Evolutionary conservation across 1,284 basidiomycete genomes (phyloP).

Genomic region (Psilocybe mexicana): DNA sequence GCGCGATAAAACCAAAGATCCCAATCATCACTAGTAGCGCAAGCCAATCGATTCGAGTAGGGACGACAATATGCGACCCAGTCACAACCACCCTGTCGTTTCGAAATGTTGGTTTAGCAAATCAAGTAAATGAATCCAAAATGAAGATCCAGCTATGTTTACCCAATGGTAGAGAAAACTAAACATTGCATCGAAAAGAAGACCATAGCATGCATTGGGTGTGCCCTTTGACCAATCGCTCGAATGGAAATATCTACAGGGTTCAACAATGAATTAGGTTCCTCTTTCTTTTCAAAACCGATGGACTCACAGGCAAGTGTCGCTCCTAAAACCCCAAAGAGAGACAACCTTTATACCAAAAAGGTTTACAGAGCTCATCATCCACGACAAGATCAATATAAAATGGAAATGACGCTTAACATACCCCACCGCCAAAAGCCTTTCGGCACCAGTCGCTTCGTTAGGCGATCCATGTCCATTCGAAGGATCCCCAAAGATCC

Average conservation of each 20-base stretch:
- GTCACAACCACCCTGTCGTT: constrained; percentile 41
- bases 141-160: constrained; percentile 16
- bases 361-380: too few relatives aligned
- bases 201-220: constrained; percentile 66
- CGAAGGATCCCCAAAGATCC: constrained; percentile 39
- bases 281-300: neutral
- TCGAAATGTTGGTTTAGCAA: neutral
- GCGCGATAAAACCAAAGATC: constrained; percentile 57
- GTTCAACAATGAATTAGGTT: neutral
- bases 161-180: constrained; percentile 52
- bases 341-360: constrained; percentile 14
- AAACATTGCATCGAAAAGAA: constrained; percentile 66
- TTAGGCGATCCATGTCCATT: constrained; percentile 8
- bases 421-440: constrained; percentile 51
- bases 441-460: neutral
- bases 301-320: constrained; percentile 50
- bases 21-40: constrained; percentile 44
- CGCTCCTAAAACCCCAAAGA: constrained; percentile 56
- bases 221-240: constrained; percentile 69
- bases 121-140: neutral
- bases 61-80: constrained; percentile 42
- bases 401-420: constrained; percentile 6
- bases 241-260: constrained; percentile 48
- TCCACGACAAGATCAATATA: too few relatives aligned
- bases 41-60: constrained; percentile 45